A percentile compares a stretch with the other conserved stretches of the same genome.
Evolutionary conservation across 805 yeast species (phyloP).

Genomic region (Yamadazyma sp.): DNA sequence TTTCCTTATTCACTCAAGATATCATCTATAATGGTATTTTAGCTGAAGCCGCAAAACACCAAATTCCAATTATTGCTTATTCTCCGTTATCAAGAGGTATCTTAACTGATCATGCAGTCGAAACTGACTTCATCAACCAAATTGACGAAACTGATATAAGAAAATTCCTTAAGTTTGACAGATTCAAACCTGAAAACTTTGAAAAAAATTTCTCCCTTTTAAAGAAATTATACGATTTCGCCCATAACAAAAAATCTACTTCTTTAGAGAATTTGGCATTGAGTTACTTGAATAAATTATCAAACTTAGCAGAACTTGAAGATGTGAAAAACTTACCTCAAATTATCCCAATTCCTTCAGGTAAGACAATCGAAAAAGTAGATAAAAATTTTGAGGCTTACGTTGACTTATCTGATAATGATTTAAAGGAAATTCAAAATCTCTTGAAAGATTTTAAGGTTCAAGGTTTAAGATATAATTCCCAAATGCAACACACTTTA

Average conservation of each 20-base stretch:
- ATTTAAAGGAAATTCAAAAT: constrained; percentile 49
- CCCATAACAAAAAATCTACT: constrained; percentile 1
- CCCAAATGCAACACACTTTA: not conserved
- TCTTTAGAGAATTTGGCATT: constrained; percentile 13
- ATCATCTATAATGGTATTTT: constrained; percentile 62
- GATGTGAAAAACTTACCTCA: constrained; percentile 45
- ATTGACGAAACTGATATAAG: constrained; percentile 8
- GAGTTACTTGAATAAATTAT: constrained; percentile 54
- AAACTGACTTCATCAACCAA: constrained; percentile 18
- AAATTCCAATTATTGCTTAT: constrained; percentile 72
- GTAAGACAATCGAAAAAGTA: constrained; percentile 57
- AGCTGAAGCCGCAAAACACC: constrained; percentile 52
- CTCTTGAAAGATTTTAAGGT: constrained; percentile 2
- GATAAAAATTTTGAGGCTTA: constrained; percentile 52
- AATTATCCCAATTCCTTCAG: constrained; percentile 80
- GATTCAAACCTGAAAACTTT: constrained; percentile 57
- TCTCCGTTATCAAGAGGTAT: constrained; percentile 83
- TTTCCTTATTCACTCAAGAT: constrained; percentile 67
- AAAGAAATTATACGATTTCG: constrained; percentile 31
- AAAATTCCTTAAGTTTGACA: constrained; percentile 20
- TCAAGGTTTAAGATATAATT: constrained; percentile 5
- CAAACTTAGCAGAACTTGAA: constrained; percentile 54
- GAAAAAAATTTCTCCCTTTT: constrained; percentile 51
- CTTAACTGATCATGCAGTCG: constrained; percentile 59
- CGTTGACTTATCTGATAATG: constrained; percentile 50